Conservation (phyloP, 2,329 filamentous ascomycete species). For the Trichothecium roseum region DNA sequence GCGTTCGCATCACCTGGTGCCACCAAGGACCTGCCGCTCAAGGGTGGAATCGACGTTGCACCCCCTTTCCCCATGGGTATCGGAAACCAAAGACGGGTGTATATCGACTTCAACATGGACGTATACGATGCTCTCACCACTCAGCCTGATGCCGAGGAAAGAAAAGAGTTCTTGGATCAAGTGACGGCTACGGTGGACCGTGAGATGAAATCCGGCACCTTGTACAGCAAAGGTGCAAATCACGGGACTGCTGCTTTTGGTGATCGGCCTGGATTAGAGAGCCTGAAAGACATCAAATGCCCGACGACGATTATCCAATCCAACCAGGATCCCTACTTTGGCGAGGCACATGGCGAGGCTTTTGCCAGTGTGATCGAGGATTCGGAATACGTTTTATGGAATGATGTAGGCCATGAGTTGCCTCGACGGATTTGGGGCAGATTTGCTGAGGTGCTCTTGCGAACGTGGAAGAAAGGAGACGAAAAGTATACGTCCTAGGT, state of each 20-base stretch:
- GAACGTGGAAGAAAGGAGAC: constrained; percentile 2
- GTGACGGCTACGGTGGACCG: not conserved
- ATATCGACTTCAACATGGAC: not conserved
- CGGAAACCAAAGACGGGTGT: not conserved
- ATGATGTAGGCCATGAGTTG: constrained; percentile 4
- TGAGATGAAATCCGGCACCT: constrained; percentile 10
- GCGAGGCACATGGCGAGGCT: constrained; percentile 13
- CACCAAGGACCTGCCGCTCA: constrained; percentile 9
- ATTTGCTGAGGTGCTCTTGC: constrained; percentile 1
- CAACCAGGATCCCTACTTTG: constrained; percentile 17
- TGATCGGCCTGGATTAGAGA: constrained; percentile 12
- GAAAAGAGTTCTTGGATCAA: not conserved
- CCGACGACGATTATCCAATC: constrained; percentile 17
- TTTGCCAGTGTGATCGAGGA: constrained; percentile 5
- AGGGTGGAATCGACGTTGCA: constrained; percentile 5
- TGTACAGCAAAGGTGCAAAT: constrained; percentile 15
- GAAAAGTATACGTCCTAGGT: no score
- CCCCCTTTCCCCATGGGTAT: no score
- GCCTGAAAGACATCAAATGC: constrained; percentile 12
- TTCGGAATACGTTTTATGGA: constrained; percentile 3
- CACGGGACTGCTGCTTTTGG: constrained; percentile 13
- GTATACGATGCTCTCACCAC: not conserved
- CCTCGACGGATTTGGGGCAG: constrained; percentile 1
- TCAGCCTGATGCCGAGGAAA: not conserved
- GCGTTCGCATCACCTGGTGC: constrained; percentile 13